phyloP scores from a whole-genome alignment of 495 filamentous ascomycete species.

The Darksidea phi region DNA sequence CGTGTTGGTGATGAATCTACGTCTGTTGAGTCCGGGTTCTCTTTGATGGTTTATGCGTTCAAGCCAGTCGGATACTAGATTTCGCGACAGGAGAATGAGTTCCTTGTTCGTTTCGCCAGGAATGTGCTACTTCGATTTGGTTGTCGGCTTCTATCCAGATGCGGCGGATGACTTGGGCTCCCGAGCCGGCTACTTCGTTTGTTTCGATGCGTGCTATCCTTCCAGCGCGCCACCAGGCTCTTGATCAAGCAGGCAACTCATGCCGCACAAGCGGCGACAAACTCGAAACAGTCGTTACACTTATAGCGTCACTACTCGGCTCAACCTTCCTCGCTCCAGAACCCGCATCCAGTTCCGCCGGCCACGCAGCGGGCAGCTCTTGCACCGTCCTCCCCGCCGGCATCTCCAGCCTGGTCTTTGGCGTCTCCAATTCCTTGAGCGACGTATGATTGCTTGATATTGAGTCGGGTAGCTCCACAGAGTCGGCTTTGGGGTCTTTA shows the following conservation, averaged over 20 bases:
- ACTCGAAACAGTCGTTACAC: not conserved
- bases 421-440: conserved; percentile 12
- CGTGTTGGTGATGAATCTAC: too few relatives aligned
- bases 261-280: conserved; percentile 1
- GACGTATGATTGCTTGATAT: not conserved
- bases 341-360: not conserved
- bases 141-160: too few relatives aligned
- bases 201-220: not conserved
- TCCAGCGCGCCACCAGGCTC: not conserved
- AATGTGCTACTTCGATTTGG: too few relatives aligned
- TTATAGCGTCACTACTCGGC: not conserved
- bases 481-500: not conserved
- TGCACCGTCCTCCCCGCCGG: not conserved
- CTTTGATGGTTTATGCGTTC: too few relatives aligned
- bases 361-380: conserved; percentile 2
- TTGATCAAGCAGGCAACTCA: conserved; percentile 13
- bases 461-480: conserved; percentile 7
- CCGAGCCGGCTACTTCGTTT: not conserved
- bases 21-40: too few relatives aligned
- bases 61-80: too few relatives aligned
- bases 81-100: too few relatives aligned
- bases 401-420: conserved; percentile 3
- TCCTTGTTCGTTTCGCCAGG: too few relatives aligned
- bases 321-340: not conserved
- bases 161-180: too few relatives aligned